Evolutionary conservation across 371 early-diverging fungal species (phyloP).

Genomic region (Circinella minor): DNA sequence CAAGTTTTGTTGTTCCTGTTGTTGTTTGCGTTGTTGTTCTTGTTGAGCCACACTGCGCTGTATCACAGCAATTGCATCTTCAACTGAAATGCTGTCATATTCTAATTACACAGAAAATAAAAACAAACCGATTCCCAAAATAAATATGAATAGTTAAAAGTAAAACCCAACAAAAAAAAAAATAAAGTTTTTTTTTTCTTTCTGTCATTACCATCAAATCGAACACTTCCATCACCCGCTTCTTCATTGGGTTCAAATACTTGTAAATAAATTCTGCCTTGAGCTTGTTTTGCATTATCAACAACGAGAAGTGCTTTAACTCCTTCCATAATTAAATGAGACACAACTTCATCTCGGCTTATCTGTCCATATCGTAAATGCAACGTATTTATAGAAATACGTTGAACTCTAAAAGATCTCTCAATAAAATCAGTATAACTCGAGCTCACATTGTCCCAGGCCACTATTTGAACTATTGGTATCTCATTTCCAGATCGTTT

Average conservation of each 20-base stretch:
- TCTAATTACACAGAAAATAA: slow-evolving; percentile 17
- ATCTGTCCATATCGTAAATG: slow-evolving; percentile 21
- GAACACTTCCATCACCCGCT: slow-evolving; percentile 23
- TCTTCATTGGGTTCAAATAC: slow-evolving; percentile 31
- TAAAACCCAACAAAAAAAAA: neutral
- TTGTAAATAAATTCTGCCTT: slow-evolving; percentile 39
- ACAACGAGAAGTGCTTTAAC: slow-evolving; percentile 57
- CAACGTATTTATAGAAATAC: slow-evolving; percentile 17
- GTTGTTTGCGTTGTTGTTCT: neutral
- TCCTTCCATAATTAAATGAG: slow-evolving; percentile 55
- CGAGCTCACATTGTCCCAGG: slow-evolving; percentile 21
- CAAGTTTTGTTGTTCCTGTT: neutral
- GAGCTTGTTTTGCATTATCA: slow-evolving; percentile 40
- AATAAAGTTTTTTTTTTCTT: too few relatives aligned
- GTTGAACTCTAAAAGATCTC: slow-evolving; percentile 18
- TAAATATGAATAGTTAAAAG: neutral
- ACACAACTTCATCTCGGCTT: slow-evolving; percentile 22
- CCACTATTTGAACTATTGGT: slow-evolving; percentile 25
- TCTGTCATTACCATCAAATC: slow-evolving; percentile 34
- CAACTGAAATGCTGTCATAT: slow-evolving; percentile 40
- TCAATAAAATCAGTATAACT: slow-evolving; percentile 24
- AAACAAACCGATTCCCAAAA: neutral
- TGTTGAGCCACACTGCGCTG: slow-evolving; percentile 13
- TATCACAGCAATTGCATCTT: slow-evolving; percentile 36
- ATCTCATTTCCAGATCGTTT: slow-evolving; percentile 14